Base-by-base conservation (phyloP, 2,329 filamentous ascomycete species). In the Fusarium sp. region DNA sequence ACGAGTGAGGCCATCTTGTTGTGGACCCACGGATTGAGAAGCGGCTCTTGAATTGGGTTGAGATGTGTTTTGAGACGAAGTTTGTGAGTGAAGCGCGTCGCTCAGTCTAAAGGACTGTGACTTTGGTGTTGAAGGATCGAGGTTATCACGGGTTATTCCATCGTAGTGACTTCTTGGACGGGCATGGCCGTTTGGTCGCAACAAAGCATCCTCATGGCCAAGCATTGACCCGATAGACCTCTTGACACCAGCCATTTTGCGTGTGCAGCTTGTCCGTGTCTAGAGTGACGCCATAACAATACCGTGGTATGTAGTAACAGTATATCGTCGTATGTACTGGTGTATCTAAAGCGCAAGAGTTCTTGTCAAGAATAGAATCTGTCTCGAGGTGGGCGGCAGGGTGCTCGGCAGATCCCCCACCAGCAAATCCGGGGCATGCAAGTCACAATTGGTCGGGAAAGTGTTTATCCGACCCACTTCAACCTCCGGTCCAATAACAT, bases 201-300 rank as follows among this genome's bases (percentile, higher is more conserved):
- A 38, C 59, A 63, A 71, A n/a, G 66, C 56, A 25, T 72, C 68
- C 30, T 77, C 77, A 46, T 77, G 73, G 52, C 76, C 73, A 58
- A 79, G 75, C 73, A 81, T 77, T 50, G 78, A 71, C 59, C 75
- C 71, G n/a, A 81, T 76, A 16, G 79, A 75, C 76, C 82, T 78
- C 75, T 83, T 84, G 59, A 83, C 77, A 57, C 81, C 81, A 16
- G 81, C 79, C 69, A 80, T 79, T 51, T 72, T 63, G 57, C 54
- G 43, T 18, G 72, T 16, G 30, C 27, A 29, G 27, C 27, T 75
- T 76, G 74, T 70, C 70, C 70, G 68, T 29, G 53, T 63, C 34
- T 50, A 71, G 34, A 56, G 46, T 44, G 53, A 53, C 54, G 61
- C 68, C 73, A 75, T 75, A 52, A 8, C 55, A 47, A 38, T n/a